Evolutionary conservation across 108 stramenopile species (phyloP).

Genomic region (Conticribra guillardii): DNA sequence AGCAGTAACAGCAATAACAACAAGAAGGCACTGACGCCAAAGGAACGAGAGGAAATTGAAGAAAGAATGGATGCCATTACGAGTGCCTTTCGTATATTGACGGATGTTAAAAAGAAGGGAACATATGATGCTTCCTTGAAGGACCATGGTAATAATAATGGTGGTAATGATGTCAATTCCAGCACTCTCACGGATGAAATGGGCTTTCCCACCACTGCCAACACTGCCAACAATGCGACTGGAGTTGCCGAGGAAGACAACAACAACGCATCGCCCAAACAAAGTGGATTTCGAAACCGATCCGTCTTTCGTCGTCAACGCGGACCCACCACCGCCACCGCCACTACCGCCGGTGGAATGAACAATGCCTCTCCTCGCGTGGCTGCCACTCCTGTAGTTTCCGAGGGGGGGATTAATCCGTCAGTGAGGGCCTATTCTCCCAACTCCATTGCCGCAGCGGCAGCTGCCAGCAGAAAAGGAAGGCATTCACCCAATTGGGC

Average conservation of each 20-base stretch:
- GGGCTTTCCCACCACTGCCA: slow-evolving; percentile 13
- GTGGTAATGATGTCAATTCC: neutral
- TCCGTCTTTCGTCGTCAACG: no score
- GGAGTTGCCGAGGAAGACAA: neutral
- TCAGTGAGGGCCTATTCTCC: no score
- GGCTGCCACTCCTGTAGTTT: no score
- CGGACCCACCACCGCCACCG: no score
- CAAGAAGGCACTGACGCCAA: neutral
- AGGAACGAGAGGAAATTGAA: slow-evolving; percentile 27
- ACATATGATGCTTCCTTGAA: slow-evolving; percentile 23
- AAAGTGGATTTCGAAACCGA: no score
- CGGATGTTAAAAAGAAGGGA: slow-evolving; percentile 15
- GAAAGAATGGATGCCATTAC: slow-evolving; percentile 42
- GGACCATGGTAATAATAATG: neutral
- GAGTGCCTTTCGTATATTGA: slow-evolving; percentile 36
- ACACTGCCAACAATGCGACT: neutral
- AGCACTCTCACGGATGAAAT: slow-evolving; percentile 11
- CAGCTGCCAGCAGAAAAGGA: no score
- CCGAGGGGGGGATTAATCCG: no score
- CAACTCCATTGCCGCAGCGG: no score
- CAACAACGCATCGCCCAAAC: no score
- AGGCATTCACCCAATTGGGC: no score
- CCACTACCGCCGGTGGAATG: no score
- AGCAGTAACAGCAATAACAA: neutral
- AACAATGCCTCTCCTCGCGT: no score